These are phyloP conservation scores for Ulota crispa DNA, from an alignment of 225 moss, liverwort and hornwort genomes.

Conservation along the genomic window DNA sequence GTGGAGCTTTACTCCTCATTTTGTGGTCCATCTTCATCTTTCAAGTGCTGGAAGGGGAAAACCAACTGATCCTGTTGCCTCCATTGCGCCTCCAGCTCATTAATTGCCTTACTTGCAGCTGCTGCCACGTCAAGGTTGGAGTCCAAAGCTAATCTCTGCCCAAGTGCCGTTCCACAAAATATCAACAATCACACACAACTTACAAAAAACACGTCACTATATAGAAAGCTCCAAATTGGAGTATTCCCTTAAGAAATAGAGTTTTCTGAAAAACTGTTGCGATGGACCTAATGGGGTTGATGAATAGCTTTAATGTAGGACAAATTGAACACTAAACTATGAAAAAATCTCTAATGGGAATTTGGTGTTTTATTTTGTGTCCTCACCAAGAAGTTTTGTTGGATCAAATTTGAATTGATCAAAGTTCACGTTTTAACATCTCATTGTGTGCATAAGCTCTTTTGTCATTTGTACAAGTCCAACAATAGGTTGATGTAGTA, in stretches of 20 bases:
- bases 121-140: slow-evolving; percentile 79
- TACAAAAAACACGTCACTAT: background rate
- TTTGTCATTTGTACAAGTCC: background rate
- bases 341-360: too few relatives aligned
- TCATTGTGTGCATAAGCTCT: background rate
- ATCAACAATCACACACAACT: background rate
- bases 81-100: slow-evolving; percentile 73
- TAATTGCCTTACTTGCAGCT: slow-evolving; percentile 73
- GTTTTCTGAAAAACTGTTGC: too few relatives aligned
- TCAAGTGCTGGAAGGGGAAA: slow-evolving; percentile 33
- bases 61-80: slow-evolving; percentile 41
- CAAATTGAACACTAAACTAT: too few relatives aligned
- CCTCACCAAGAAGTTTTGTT: too few relatives aligned
- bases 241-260: too few relatives aligned
- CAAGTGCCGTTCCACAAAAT: background rate
- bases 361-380: too few relatives aligned
- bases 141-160: slow-evolving; percentile 79
- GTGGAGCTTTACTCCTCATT: slow-evolving; percentile 7
- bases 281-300: too few relatives aligned
- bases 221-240: too few relatives aligned
- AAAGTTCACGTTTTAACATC: background rate
- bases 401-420: too few relatives aligned
- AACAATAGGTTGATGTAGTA: background rate
- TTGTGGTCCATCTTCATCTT: slow-evolving; percentile 9
- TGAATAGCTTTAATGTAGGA: too few relatives aligned